Base-by-base conservation (phyloP, 495 filamentous ascomycete genomes). In the Neurospora sp. region DNA sequence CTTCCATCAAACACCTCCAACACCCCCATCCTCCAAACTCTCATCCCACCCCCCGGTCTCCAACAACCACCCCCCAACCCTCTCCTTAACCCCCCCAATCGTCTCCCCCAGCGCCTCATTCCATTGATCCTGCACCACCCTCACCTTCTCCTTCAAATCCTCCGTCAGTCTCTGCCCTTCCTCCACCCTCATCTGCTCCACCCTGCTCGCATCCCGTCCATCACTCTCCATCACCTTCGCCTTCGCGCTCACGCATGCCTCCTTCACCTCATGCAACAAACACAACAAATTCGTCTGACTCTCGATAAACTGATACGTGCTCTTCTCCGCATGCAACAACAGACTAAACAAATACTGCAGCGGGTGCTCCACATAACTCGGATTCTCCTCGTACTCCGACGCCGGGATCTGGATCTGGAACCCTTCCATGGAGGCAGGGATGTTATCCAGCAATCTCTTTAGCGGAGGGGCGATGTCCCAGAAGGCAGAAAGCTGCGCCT, bases 401-500 rank as follows among this genome's bases (percentile, higher is more conserved):
- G 85, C 76, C 0, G 96, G 96, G 70, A 99, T 88, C 80, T 92
- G 91, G 71, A 90, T 87, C 11, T 80, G 75, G 72, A 93, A 87
- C n/a, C 77, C 76, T 18, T 76, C 75, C 72, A 85, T 79, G 23
- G 75, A 73, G 5, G 81, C 76, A 0, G 94, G 94, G 18, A 98
- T 88, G 77, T 91, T 92, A 76, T 96, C 91, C 6, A 94, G 87
- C 27, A 97, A 81, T 1, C 89, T 86, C 11, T 90, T 85, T 0
- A 99, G 87, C 1, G 89, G 86, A 1, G 96, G 96, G 0, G 94
- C 96, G 75, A 98, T 97, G 77, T 99, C 96, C 96, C 96, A 99
- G 83, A 98, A 99, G 4, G 94, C 94, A 18, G 89, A 92, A 0
- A 97, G 87, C 80, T 98, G 96, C 39, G 92, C 87, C 79, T 98